Conservation (phyloP, 2,329 filamentous ascomycete genomes). For the Domatiomyces globalis region DNA sequence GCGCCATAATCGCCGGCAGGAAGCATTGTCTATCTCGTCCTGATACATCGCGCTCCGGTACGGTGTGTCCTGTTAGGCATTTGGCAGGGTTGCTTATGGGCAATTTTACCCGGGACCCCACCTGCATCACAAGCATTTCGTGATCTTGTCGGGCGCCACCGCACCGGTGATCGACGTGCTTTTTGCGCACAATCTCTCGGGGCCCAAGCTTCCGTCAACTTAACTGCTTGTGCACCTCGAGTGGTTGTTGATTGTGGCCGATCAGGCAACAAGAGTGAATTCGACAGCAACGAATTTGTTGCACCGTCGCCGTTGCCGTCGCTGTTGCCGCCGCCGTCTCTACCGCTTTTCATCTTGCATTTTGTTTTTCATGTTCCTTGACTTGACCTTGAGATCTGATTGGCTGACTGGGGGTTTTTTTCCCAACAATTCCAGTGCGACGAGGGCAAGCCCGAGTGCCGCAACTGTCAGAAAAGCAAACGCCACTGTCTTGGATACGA, state of each 20-base stretch:
- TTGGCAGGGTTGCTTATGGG: background rate
- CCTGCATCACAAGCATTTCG: background rate
- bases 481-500: conserved; percentile 55
- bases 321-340: background rate
- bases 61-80: background rate
- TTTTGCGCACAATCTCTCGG: background rate
- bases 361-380: background rate
- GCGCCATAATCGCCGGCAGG: background rate
- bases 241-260: too few species aligned
- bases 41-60: background rate
- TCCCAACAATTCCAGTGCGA: conserved; percentile 60
- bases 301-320: background rate
- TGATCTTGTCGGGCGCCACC: background rate
- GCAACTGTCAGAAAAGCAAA: conserved; percentile 55
- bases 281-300: too few species aligned
- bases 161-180: background rate
- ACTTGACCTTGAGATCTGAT: background rate
- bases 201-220: background rate
- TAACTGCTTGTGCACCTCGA: too few species aligned
- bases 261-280: too few species aligned
- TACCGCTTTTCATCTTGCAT: background rate
- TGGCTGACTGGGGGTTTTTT: background rate
- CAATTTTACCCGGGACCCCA: background rate
- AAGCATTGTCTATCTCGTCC: background rate
- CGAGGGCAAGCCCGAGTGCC: conserved; percentile 81